Evolutionary conservation across 495 filamentous ascomycete species (phyloP).

Genomic region (Xylaria acuta): DNA sequence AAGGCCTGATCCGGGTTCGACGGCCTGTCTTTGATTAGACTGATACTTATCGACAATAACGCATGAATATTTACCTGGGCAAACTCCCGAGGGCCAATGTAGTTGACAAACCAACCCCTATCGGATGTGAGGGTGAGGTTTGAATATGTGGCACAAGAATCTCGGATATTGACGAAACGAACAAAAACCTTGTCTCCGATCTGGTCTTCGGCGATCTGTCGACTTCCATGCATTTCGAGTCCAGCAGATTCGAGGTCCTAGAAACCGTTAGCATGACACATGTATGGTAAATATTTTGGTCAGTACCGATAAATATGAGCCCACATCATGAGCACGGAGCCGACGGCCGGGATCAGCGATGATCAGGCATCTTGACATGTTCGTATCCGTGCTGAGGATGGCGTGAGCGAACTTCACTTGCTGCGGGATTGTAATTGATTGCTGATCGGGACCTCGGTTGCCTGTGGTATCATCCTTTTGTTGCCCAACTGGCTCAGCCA

Average conservation of each 20-base stretch:
- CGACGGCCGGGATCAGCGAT: slow-evolving; percentile 38
- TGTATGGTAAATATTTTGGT: not conserved
- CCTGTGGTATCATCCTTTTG: slow-evolving; percentile 16
- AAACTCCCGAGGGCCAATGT: slow-evolving; percentile 55
- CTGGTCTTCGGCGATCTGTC: slow-evolving; percentile 33
- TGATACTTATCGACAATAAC: not conserved
- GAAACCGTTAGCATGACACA: not conserved
- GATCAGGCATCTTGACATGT: slow-evolving; percentile 48
- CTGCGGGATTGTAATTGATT: not conserved
- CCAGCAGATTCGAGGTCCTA: slow-evolving; percentile 46
- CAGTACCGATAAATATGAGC: slow-evolving; percentile 47
- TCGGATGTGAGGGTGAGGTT: slow-evolving; percentile 47
- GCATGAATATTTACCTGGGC: slow-evolving; percentile 35
- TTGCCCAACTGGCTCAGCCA: slow-evolving; percentile 29
- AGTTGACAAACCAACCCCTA: slow-evolving; percentile 58
- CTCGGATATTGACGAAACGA: slow-evolving; percentile 63
- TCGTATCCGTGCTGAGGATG: slow-evolving; percentile 46
- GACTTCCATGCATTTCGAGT: slow-evolving; percentile 37
- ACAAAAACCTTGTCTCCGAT: slow-evolving; percentile 54
- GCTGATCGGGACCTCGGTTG: not conserved
- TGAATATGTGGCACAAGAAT: slow-evolving; percentile 56
- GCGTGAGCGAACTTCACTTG: slow-evolving; percentile 26
- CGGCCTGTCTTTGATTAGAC: slow-evolving; percentile 25
- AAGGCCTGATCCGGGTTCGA: slow-evolving; percentile 33
- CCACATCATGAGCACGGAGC: slow-evolving; percentile 40